Base-by-base conservation (phyloP, 768 basidiomycete species). In the Lactarius sanguifluus region DNA sequence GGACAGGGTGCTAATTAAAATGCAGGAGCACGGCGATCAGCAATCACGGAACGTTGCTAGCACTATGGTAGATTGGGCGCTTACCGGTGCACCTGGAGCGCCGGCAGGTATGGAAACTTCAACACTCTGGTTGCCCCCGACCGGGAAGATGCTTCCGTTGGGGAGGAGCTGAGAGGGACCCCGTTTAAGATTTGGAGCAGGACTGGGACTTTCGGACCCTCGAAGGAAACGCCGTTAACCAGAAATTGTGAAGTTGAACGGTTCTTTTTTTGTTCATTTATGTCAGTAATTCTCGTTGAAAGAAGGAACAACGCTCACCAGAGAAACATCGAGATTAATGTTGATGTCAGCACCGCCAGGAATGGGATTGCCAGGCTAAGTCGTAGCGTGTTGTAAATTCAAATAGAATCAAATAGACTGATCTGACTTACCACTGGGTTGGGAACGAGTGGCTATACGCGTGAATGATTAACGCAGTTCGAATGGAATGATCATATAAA, bases 151-250 rank as follows among this genome's bases (percentile, higher is more conserved):
- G 15, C 77, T 78, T 7, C 83, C 85, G 0, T 59, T n/a, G 0
- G 85, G 87, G 43, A 86, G 73, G 30, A 88, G 76, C 5, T 40
- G 3, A 5, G 38, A 16, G 4, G 13, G 15, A 1, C 38, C 5
- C 38, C 38, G 0, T 80, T 85, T 40, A 87, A 71, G 34, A 87
- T 82, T 68, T 87, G 86, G 15, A 87, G 78, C 16, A 87, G 78
- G 16, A 85, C 80, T 6, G 0, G 86, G 85, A 1, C 74, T 0
- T 76, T 75, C 0, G 85, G 85, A 0, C 76, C 71, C 4, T 70
- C 66, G 71, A 75, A 85, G 28, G 75, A 70, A 55, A 69, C 67
- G n/a, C 71, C 72, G 58, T 81, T 81, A 56, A 81, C 70, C 1
- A 65, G 64, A 71, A 78, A 81, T 10, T 71, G n/a, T 2, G 28